Conservation (phyloP, 768 basidiomycete genomes). For the Suillus plorans region DNA sequence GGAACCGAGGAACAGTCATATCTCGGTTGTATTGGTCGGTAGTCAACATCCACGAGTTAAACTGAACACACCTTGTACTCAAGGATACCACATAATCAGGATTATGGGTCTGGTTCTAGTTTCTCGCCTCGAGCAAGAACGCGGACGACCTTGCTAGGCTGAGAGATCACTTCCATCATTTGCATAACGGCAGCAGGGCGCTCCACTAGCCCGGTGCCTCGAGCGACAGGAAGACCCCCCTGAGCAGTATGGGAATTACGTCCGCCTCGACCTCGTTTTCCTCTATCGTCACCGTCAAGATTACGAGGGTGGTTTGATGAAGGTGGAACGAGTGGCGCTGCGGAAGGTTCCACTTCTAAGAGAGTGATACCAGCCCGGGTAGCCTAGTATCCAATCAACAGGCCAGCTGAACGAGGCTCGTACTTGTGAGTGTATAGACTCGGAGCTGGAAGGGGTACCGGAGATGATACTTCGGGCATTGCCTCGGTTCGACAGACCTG, state of each 20-base stretch:
- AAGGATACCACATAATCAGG: neutral
- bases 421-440: slow-evolving; percentile 52
- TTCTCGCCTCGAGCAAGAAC: slow-evolving; percentile 86
- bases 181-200: slow-evolving; percentile 75
- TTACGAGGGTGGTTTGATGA: slow-evolving; percentile 18
- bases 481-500: slow-evolving; percentile 28
- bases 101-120: slow-evolving; percentile 52
- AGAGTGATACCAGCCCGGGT: slow-evolving; percentile 56
- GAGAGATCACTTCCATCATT: slow-evolving; percentile 77
- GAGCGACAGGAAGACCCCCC: slow-evolving; percentile 18
- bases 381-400: slow-evolving; percentile 69
- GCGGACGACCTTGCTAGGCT: slow-evolving; percentile 73
- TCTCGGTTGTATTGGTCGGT: slow-evolving; percentile 4
- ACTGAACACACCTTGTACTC: slow-evolving; percentile 4
- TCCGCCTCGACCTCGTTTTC: slow-evolving; percentile 30
- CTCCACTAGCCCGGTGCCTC: slow-evolving; percentile 58
- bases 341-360: slow-evolving; percentile 48
- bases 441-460: slow-evolving; percentile 68
- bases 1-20: slow-evolving; percentile 2
- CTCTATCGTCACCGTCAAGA: slow-evolving; percentile 35
- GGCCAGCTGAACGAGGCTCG: slow-evolving; percentile 65
- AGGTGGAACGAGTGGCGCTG: slow-evolving; percentile 13
- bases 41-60: neutral
- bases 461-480: slow-evolving; percentile 36
- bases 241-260: slow-evolving; percentile 24